Conservation (phyloP, 768 basidiomycete genomes). For the Trametes cinnabarina region DNA sequence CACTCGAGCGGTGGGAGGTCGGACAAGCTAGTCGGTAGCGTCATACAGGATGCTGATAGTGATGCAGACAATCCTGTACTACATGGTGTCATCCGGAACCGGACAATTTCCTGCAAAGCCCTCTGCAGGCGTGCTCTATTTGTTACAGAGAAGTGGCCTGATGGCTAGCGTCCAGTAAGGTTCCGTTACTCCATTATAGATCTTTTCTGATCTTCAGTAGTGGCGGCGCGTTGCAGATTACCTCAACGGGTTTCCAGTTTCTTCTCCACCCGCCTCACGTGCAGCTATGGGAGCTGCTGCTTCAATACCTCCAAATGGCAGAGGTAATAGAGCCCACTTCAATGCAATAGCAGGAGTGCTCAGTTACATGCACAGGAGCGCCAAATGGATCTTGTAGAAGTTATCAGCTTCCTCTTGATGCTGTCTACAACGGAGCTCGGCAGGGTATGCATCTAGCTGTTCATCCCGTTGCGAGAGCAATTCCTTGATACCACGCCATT, state of each 20-base stretch:
- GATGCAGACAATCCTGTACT: slow-evolving; percentile 87
- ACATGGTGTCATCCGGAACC: slow-evolving; percentile 92
- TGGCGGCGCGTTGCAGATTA: slow-evolving; percentile 71
- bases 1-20: slow-evolving; percentile 90
- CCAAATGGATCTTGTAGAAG: slow-evolving; percentile 89
- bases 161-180: slow-evolving; percentile 75
- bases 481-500: neutral
- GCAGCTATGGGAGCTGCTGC: slow-evolving; percentile 91
- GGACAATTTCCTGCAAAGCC: slow-evolving; percentile 75
- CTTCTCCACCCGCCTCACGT: slow-evolving; percentile 91
- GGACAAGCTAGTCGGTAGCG: slow-evolving; percentile 19
- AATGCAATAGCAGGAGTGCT: no score
- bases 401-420: slow-evolving; percentile 94
- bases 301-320: slow-evolving; percentile 85
- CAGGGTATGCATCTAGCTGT: slow-evolving; percentile 45
- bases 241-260: slow-evolving; percentile 94
- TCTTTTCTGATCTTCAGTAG: no score
- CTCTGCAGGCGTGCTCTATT: slow-evolving; percentile 77
- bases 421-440: slow-evolving; percentile 95
- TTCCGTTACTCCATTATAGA: no score
- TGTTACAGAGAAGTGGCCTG: slow-evolving; percentile 80
- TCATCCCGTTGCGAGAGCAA: neutral
- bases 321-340: no score
- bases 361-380: no score
- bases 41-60: neutral